These are phyloP conservation scores for Phytophthora chlamydospora DNA, from an alignment of 352 stramenopile genomes.

Conservation along the genomic window DNA sequence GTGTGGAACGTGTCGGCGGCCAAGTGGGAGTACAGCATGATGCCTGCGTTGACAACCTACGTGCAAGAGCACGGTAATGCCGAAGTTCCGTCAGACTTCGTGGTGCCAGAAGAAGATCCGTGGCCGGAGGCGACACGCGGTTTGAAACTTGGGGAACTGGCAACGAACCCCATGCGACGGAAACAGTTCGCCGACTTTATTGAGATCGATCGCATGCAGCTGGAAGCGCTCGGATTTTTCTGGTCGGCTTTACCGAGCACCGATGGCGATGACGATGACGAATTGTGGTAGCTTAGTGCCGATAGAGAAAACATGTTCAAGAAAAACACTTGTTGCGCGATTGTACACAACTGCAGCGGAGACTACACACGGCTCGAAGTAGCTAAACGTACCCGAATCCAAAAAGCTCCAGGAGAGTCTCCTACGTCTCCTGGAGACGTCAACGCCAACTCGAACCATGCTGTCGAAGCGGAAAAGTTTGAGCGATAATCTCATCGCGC, in stretches of 20 bases:
- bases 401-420: background rate
- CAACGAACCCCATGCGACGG: conserved; percentile 25
- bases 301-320: background rate
- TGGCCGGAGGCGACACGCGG: conserved; percentile 49
- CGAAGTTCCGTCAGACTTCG: conserved; percentile 48
- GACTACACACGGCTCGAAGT: too few species aligned
- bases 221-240: conserved; percentile 57
- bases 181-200: conserved; percentile 55
- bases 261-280: conserved; percentile 9
- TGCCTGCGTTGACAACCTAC: conserved; percentile 58
- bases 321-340: too few species aligned
- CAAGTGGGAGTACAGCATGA: conserved; percentile 53
- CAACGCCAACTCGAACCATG: conserved; percentile 25
- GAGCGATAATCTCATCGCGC: conserved; percentile 59
- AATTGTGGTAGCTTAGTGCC: background rate
- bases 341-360: too few species aligned
- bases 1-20: conserved; percentile 52
- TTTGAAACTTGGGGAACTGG: conserved; percentile 47
- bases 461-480: conserved; percentile 55
- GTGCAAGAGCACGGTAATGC: conserved; percentile 41
- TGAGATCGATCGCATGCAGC: conserved; percentile 50
- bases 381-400: background rate
- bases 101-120: conserved; percentile 43
- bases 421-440: too few species aligned
- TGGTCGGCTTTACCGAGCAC: conserved; percentile 35